phyloP scores from a whole-genome alignment of 1,139 yeast species.

The Geotrichum candidum region DNA sequence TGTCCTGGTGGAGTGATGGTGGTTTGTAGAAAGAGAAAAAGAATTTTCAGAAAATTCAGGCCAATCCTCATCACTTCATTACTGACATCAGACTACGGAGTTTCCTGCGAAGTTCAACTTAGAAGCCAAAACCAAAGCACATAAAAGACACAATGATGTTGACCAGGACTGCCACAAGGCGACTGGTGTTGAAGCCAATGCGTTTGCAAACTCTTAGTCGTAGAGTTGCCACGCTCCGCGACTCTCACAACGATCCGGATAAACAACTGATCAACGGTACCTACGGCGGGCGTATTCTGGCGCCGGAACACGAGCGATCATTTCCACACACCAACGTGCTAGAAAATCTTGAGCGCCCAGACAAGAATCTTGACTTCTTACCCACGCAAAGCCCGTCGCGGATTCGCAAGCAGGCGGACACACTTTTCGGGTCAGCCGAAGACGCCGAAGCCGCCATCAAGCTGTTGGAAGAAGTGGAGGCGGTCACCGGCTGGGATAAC shows the following conservation, averaged over 20 bases:
- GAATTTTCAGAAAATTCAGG: background rate
- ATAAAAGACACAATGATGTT: background rate
- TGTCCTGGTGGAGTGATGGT: background rate
- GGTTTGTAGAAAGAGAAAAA: background rate
- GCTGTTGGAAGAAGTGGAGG: constrained; percentile 6
- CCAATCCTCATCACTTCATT: background rate
- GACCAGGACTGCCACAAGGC: background rate
- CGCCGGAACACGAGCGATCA: constrained; percentile 11
- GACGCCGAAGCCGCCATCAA: constrained; percentile 11
- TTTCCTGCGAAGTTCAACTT: background rate
- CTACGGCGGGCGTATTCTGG: constrained; percentile 16
- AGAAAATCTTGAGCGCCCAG: constrained; percentile 15
- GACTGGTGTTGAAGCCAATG: background rate
- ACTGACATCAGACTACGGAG: background rate
- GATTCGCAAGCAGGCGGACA: background rate
- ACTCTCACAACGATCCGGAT: constrained; percentile 7
- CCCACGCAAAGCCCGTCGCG: constrained; percentile 4
- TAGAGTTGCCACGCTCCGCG: background rate
- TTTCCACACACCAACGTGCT: constrained; percentile 15
- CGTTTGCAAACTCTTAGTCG: background rate
- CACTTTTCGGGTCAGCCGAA: constrained; percentile 5
- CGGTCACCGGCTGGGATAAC: constrained; percentile 8
- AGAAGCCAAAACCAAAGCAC: background rate
- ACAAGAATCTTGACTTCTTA: constrained; percentile 5
- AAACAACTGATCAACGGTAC: constrained; percentile 9